Evolutionary conservation across 345 rosid species (phyloP), one percentile per base, ranked within the genome.

Genomic region (Zanthoxylum bungeanum): DNA sequence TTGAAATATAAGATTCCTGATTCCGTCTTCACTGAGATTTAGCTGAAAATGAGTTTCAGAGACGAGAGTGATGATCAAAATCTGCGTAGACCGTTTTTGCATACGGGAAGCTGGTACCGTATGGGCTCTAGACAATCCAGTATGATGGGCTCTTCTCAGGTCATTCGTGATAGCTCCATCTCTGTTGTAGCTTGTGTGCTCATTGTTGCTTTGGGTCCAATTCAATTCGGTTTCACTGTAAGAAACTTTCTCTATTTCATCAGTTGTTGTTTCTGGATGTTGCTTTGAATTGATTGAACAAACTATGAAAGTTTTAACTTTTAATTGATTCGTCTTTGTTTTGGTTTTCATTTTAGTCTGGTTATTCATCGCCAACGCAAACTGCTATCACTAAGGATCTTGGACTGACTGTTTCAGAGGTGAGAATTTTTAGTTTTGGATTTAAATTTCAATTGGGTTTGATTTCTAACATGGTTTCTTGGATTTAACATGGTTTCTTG

Each of bases 141-240:
- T 79, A 85, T 89, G 96, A 68, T 91, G 92, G 97, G 97, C 3
- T 95, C 98, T 0, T 85, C 97, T 40, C 94, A 89, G 76, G 90
- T 62, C 71, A 87, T 95, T 50, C 88, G 92, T 4, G 99, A 95
- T 50, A 82, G 84, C 80, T 95, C 99, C 40, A 76, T 95, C 68
- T 95, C 99, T 53, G 98, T 95, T 65, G 80, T 95, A 33, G 99
- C 98, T 17, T 92, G 98, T 61, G 99, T 95, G 34, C 46, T 95
- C 78, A 92, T 95, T 76, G 98, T 95, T 53, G 99, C 98, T 74
- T 82, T 95, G 72, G 99, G 99, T 78, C 99, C 99, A 64, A 91
- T 95, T 72, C 99, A 95, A 86, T 95, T 91, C 64, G 99, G 99
- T 30, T 95, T 91, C 89, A 95, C 99, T 37, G 99, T 95, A 76